Evolutionary conservation across 306 rosid species (phyloP).

Genomic region (Coriaria nepalensis): DNA sequence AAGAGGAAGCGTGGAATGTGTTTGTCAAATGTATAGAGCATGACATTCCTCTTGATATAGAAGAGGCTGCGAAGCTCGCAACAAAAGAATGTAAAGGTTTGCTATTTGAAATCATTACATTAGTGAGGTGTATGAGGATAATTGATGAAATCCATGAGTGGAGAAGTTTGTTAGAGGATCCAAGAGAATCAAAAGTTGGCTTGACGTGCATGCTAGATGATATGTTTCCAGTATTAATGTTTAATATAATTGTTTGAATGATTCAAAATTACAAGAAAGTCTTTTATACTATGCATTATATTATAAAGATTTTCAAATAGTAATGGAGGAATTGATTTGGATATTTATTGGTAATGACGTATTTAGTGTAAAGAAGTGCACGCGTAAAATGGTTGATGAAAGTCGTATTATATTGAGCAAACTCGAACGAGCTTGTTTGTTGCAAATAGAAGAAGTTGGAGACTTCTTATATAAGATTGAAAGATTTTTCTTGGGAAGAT

Average conservation of each 20-base stretch:
- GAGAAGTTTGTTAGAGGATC: background rate
- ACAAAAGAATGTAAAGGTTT: background rate
- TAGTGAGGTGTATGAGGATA: slow-evolving; percentile 6
- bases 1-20: background rate
- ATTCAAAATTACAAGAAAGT: background rate
- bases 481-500: slow-evolving; percentile 2
- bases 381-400: slow-evolving; percentile 2
- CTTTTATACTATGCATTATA: slow-evolving; percentile 11
- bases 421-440: slow-evolving; percentile 7
- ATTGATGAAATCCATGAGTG: background rate
- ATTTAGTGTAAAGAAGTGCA: slow-evolving; percentile 10
- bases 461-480: background rate
- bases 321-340: slow-evolving; percentile 10
- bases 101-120: background rate
- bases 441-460: background rate
- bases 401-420: slow-evolving; percentile 7
- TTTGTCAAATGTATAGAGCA: slow-evolving; percentile 8
- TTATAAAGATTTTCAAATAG: slow-evolving; percentile 15
- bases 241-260: background rate
- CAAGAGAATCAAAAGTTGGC: background rate
- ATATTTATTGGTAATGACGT: slow-evolving; percentile 15
- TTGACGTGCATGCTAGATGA: background rate
- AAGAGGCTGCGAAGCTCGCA: background rate
- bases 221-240: background rate
- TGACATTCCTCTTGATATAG: background rate